Evolutionary conservation across 2,329 filamentous ascomycete species (phyloP).

Genomic region (Fusarium longipes): DNA sequence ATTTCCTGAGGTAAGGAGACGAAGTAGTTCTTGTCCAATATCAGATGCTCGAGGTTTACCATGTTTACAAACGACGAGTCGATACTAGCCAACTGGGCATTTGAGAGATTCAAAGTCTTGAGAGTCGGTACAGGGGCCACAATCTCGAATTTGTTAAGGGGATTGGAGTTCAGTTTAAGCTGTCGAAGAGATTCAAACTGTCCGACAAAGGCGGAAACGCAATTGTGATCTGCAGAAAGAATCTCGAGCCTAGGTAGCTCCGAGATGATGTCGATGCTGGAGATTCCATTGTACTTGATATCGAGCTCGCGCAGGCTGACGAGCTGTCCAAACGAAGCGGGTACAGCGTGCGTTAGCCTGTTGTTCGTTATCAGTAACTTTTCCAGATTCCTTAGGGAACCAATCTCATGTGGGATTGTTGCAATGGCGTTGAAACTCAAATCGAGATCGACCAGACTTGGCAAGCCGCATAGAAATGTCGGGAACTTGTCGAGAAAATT

Average conservation of each 20-base stretch:
- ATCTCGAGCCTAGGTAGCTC: constrained; percentile 88
- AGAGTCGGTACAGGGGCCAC: constrained; percentile 80
- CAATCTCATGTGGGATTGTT: constrained; percentile 80
- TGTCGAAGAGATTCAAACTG: constrained; percentile 87
- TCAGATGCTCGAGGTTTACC: constrained; percentile 85
- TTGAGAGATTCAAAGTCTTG: constrained; percentile 88
- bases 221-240: constrained; percentile 91
- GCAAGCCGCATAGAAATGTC: constrained; percentile 82
- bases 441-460: constrained; percentile 89
- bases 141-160: constrained; percentile 92
- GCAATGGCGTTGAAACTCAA: constrained; percentile 96
- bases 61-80: constrained; percentile 91
- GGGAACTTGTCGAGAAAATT: constrained; percentile 91
- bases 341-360: constrained; percentile 79
- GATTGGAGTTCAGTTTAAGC: constrained; percentile 92
- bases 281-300: constrained; percentile 91
- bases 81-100: constrained; percentile 89
- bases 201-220: constrained; percentile 88
- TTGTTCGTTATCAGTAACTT: constrained; percentile 97
- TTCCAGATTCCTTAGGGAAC: constrained; percentile 82
- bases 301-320: constrained; percentile 88
- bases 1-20: constrained; percentile 88
- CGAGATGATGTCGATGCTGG: constrained; percentile 87
- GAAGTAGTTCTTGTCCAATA: constrained; percentile 95
- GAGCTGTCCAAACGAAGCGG: constrained; percentile 77